Evolutionary conservation across 2,329 filamentous ascomycete species (phyloP), one percentile per base, ranked within the genome.

Genomic region (Fusarium sororula): DNA sequence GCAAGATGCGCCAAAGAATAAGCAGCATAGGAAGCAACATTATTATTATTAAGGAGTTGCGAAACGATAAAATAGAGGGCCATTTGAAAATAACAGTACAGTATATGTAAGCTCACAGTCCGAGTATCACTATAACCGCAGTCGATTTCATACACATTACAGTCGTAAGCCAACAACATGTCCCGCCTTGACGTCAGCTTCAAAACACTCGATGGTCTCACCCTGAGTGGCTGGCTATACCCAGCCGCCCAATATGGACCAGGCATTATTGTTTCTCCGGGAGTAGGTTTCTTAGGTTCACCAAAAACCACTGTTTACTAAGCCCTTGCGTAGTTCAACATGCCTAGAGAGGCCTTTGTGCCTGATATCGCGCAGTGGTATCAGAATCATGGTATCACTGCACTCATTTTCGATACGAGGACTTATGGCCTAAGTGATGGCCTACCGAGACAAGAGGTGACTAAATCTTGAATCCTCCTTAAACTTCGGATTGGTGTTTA

Each of bases 401-500:
- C 50, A 3, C 50, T 53, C 32, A 53, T 53, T 22, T 53, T 53
- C 8, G 50, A 53, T 26, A 53, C 30, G 2, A 24, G 50, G 10
- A 53, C 50, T 26, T 53, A 53, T 26, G 50, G 50, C n/a, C 13
- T 53, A 22, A 53, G 50, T 12, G 50, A 53, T 6, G 50, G 50
- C 13, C 32, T 22, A 11, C 50, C 50, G 13, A 53, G 32, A 37
- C 50, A 53, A 37, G 50, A 53, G 50, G 50, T 38, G 9, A 38
- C 8, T 37, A 11, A 38, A 24, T 10, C 12, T 37, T 2, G 0
- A 37, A 26, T 22, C 1, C 6, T 13, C 6, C 6, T 20, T 22
- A 2, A 38, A 26, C 7, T 38, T 9, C 0, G 1, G 15, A 12
- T 15, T 26, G 7, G 8, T 20, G 37, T 0, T 13, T 53, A 26